Conservation (phyloP, 1,139 yeast species). For the Taphrina deformans region DNA sequence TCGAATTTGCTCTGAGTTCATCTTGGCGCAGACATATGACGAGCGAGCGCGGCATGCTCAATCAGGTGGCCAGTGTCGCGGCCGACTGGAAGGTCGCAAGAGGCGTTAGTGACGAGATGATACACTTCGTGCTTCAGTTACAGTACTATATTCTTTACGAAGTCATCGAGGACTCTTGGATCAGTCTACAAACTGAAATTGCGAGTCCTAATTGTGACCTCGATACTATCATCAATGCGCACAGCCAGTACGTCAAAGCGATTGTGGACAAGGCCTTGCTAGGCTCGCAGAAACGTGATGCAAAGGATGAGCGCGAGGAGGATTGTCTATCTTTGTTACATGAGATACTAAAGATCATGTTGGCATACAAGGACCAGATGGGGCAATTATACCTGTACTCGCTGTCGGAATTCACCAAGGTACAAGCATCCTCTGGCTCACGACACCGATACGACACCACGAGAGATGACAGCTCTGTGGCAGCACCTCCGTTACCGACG, state of each 20-base stretch:
- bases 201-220: slow-evolving; percentile 43
- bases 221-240: slow-evolving; percentile 47
- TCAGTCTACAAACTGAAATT: slow-evolving; percentile 43
- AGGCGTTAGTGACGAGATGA: slow-evolving; percentile 45
- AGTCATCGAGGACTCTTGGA: slow-evolving; percentile 49
- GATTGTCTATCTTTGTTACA: slow-evolving; percentile 45
- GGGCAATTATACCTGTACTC: slow-evolving; percentile 38
- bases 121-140: slow-evolving; percentile 47
- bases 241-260: slow-evolving; percentile 44
- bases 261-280: slow-evolving; percentile 47
- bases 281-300: slow-evolving; percentile 42
- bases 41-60: slow-evolving; percentile 41
- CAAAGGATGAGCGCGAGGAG: slow-evolving; percentile 37
- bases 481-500: neutral
- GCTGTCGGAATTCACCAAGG: slow-evolving; percentile 37
- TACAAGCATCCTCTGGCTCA: slow-evolving; percentile 19
- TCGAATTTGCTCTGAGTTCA: slow-evolving; percentile 54
- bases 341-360: slow-evolving; percentile 44
- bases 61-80: slow-evolving; percentile 26
- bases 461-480: slow-evolving; percentile 9
- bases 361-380: slow-evolving; percentile 41
- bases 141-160: slow-evolving; percentile 49
- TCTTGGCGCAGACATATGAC: slow-evolving; percentile 51
- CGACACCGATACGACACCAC: slow-evolving; percentile 28
- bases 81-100: slow-evolving; percentile 44